Evolutionary conservation across 2,329 filamentous ascomycete species (phyloP), one percentile per base, ranked within the genome.

Genomic region (Monosporascus sp.): DNA sequence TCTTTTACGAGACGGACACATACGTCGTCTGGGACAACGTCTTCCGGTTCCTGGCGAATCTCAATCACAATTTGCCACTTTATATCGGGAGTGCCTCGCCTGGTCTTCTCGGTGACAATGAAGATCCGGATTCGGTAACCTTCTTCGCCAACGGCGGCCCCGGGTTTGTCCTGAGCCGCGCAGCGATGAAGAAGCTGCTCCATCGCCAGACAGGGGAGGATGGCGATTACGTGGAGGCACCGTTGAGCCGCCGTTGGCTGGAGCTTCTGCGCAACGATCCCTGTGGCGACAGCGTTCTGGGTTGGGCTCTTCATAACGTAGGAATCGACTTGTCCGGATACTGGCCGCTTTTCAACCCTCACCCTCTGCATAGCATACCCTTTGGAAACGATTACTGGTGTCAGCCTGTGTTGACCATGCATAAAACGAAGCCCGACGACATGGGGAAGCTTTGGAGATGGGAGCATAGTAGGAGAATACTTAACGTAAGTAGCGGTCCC

Each of bases 1-100:
- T 82, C 51, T 80, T 81, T 62, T 75, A 79, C 47, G 79, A 82
- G 58, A 77, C 78, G 3, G 79, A 82, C 61, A 82, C 79, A 48
- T 80, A 73, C 56, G 52, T 76, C 16, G 66, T 71, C 16, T 77
- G 74, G 73, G 64, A 70, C 31, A 75, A 73, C 65, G 70, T 70
- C 37, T 75, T 80, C 55, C 76, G 75, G 17, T 75, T 77, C 53
- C 70, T 82, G 14, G 70, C 72, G 37, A 76, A 72, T 16, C 74
- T 79, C 63, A 72, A 81, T 50, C 72, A 76, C 3, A 64, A 67
- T 11, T 61, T 63, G 16, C 69, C 72, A 20, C 59, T 74, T 5
- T 82, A 82, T 60, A 71, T 80, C 50, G 79, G 79, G 7, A 77
- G 77, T 7, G 74, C 76, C 7, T 72, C 72, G 0, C 72, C 74